These are phyloP conservation scores for Stereum hirsutum DNA, from an alignment of 1,284 basidiomycete genomes.

Conservation along the genomic window DNA sequence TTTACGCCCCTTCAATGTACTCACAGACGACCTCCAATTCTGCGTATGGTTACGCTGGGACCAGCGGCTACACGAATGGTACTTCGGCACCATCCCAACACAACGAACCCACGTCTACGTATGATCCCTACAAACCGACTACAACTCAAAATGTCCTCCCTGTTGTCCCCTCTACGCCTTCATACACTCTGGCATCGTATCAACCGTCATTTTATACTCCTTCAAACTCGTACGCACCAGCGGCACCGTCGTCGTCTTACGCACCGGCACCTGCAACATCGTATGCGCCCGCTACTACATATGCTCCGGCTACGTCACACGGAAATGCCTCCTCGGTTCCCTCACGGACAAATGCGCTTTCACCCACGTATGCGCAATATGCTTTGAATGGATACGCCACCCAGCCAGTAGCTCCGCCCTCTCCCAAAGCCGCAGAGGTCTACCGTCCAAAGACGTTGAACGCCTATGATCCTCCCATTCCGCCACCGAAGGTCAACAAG, in stretches of 20 bases:
- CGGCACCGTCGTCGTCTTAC: background rate
- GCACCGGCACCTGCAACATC: background rate
- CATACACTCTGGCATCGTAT: background rate
- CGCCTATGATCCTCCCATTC: slow-evolving; percentile 76
- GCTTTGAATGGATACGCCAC: background rate
- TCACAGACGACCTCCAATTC: slow-evolving; percentile 1
- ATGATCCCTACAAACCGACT: slow-evolving; percentile 18
- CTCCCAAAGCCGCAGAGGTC: slow-evolving; percentile 23
- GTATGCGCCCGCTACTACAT: background rate
- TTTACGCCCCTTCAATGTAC: too few relatives aligned
- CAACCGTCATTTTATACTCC: slow-evolving; percentile 7
- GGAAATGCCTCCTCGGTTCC: too few relatives aligned
- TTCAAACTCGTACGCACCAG: background rate
- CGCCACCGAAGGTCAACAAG: slow-evolving; percentile 37
- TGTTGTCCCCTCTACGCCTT: background rate
- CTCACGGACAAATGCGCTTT: too few relatives aligned
- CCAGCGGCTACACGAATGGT: background rate
- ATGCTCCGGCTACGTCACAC: background rate
- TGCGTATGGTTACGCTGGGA: slow-evolving; percentile 1
- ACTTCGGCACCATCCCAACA: background rate
- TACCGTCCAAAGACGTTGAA: slow-evolving; percentile 58
- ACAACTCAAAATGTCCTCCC: slow-evolving; percentile 5
- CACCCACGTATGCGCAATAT: background rate
- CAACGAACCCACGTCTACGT: slow-evolving; percentile 7
- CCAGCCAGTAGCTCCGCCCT: slow-evolving; percentile 21